Evolutionary conservation across 768 basidiomycete genomes (phyloP).

Genomic region (Boletus rufocinnamomeus): DNA sequence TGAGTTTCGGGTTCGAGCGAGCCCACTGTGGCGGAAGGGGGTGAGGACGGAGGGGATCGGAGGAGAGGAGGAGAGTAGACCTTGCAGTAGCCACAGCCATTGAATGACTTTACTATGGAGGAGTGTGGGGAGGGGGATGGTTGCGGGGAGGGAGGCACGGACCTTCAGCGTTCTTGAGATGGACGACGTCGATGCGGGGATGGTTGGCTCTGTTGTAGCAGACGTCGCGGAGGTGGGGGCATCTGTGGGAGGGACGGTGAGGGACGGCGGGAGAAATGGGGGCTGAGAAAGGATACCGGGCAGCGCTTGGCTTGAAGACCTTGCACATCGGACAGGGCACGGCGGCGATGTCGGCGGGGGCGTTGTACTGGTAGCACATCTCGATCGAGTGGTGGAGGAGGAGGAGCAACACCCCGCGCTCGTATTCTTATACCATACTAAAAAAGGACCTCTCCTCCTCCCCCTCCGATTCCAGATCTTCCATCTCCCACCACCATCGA

Average conservation of each 20-base stretch:
- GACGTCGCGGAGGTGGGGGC: conserved; percentile 73
- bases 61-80: conserved; percentile 39
- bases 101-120: conserved; percentile 70
- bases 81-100: conserved; percentile 91
- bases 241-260: conserved; percentile 46
- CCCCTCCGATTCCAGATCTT: background rate
- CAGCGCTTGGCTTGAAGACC: conserved; percentile 63
- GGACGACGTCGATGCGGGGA: conserved; percentile 76
- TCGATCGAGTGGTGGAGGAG: conserved; percentile 25
- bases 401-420: conserved; percentile 16
- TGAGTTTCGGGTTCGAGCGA: conserved; percentile 54
- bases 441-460: conserved; percentile 29
- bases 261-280: conserved; percentile 17
- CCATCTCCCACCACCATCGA: conserved; percentile 30
- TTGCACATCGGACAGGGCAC: conserved; percentile 83
- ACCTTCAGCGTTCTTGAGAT: conserved; percentile 90
- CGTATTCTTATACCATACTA: conserved; percentile 36
- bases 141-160: conserved; percentile 26
- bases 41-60: conserved; percentile 30
- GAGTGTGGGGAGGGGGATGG: conserved; percentile 16
- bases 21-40: conserved; percentile 61
- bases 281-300: conserved; percentile 46
- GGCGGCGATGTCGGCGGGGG: conserved; percentile 63
- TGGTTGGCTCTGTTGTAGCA: conserved; percentile 75
- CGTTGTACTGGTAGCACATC: conserved; percentile 77